A percentile compares a stretch with the other conserved stretches of the same genome.
phyloP scores from a whole-genome alignment of 257 asterid species.

The Schizonepeta tenuifolia region DNA sequence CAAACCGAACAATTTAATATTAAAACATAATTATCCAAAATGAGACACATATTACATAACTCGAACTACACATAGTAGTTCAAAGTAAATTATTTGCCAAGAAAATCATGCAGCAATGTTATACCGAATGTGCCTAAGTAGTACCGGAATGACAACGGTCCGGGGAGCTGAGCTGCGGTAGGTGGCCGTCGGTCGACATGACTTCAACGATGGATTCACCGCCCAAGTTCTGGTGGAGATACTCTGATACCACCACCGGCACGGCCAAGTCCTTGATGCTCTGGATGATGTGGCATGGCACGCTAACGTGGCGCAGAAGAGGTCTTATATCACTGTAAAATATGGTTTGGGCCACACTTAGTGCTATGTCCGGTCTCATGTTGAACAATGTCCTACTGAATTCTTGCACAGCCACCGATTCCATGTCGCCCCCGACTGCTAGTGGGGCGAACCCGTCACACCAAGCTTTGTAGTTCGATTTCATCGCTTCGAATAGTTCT shows the following conservation, averaged over 20 bases:
- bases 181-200: constrained; percentile 80
- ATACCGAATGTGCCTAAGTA: constrained; percentile 65
- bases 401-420: constrained; percentile 73
- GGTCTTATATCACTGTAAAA: constrained; percentile 67
- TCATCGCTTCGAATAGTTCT: constrained; percentile 67
- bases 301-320: constrained; percentile 47
- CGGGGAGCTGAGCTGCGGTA: constrained; percentile 87
- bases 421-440: constrained; percentile 87
- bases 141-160: constrained; percentile 67
- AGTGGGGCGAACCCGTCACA: constrained; percentile 79
- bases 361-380: constrained; percentile 88
- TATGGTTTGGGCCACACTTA: constrained; percentile 62
- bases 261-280: constrained; percentile 86
- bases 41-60: background rate
- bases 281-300: constrained; percentile 84
- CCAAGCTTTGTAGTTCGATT: constrained; percentile 79
- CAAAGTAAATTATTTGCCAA: background rate
- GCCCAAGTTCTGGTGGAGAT: constrained; percentile 68
- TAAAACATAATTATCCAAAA: background rate
- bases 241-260: constrained; percentile 77
- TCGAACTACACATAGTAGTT: background rate
- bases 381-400: constrained; percentile 85
- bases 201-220: constrained; percentile 76
- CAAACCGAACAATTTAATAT: background rate
- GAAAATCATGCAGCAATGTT: constrained; percentile 41